These are phyloP conservation scores for Monosporozyma unispora DNA, from an alignment of 805 yeast species.

Conservation along the genomic window DNA sequence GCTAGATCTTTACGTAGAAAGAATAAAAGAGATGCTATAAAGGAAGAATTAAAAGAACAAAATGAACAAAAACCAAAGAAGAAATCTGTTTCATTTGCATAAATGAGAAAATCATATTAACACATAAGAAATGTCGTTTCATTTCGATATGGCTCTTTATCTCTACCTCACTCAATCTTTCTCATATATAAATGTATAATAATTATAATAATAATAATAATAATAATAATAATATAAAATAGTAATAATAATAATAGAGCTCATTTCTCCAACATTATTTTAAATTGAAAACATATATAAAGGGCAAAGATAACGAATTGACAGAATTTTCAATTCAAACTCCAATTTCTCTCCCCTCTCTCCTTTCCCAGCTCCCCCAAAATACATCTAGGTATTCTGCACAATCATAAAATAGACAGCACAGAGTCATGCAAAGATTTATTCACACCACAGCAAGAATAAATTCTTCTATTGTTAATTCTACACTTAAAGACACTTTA, in stretches of 20 bases:
- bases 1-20: constrained; percentile 68
- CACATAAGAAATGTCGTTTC: too few relatives aligned
- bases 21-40: constrained; percentile 22
- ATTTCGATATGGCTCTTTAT: too few relatives aligned
- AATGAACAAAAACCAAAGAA: constrained; percentile 20
- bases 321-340: background rate
- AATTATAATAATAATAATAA: too few relatives aligned
- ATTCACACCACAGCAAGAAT: constrained; percentile 4
- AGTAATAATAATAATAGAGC: background rate
- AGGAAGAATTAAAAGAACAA: constrained; percentile 5
- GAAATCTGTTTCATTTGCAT: constrained; percentile 38
- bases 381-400: too few relatives aligned
- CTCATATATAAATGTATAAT: background rate
- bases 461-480: background rate
- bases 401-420: too few relatives aligned
- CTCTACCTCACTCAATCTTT: too few relatives aligned
- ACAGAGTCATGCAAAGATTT: constrained; percentile 2
- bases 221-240: background rate
- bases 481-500: constrained; percentile 19
- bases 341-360: background rate
- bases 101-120: background rate
- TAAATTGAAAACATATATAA: background rate
- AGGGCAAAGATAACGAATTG: background rate
- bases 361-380: background rate
- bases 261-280: background rate